phyloP scores from a whole-genome alignment of 2,329 filamentous ascomycete genomes.

The Cordyceps farinosa region DNA sequence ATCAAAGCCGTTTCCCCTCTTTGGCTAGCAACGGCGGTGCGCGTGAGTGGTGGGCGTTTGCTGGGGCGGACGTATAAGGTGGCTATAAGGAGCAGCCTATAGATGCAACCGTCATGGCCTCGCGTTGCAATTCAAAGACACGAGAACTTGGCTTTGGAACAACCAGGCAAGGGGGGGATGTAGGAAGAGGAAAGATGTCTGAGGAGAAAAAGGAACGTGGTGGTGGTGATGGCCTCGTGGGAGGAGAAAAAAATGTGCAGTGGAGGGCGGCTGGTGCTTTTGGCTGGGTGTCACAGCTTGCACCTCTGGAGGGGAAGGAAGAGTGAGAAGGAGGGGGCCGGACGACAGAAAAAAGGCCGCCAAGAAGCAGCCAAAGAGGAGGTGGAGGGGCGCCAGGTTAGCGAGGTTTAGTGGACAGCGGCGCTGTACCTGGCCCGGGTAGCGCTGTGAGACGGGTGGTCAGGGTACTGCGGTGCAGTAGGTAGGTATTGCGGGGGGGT shows the following conservation, averaged over 20 bases:
- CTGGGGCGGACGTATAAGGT: not conserved
- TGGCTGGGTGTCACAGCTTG: not conserved
- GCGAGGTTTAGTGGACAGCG: not conserved
- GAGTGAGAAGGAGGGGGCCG: not conserved
- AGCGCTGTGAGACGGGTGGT: not conserved
- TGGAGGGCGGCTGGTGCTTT: slow-evolving; percentile 5
- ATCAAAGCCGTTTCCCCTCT: slow-evolving; percentile 4
- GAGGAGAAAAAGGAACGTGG: not conserved
- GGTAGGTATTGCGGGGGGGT: not conserved
- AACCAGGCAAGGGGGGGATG: not conserved
- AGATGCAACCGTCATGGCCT: slow-evolving; percentile 8
- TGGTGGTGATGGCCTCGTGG: slow-evolving; percentile 16
- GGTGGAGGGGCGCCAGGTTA: not conserved
- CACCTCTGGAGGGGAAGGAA: not conserved
- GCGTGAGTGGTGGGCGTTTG: not conserved
- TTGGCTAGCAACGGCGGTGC: not conserved
- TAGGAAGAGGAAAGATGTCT: not conserved
- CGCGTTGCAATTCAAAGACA: not conserved
- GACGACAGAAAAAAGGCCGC: not conserved
- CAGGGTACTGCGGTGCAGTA: not conserved
- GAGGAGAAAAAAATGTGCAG: slow-evolving; percentile 2
- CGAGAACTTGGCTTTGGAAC: not conserved
- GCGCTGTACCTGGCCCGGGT: not conserved
- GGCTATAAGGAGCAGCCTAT: slow-evolving; percentile 8
- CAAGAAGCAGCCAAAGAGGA: not conserved